Base-by-base conservation (phyloP, 2,329 filamentous ascomycete species). In the Bipolaris zeicola region DNA sequence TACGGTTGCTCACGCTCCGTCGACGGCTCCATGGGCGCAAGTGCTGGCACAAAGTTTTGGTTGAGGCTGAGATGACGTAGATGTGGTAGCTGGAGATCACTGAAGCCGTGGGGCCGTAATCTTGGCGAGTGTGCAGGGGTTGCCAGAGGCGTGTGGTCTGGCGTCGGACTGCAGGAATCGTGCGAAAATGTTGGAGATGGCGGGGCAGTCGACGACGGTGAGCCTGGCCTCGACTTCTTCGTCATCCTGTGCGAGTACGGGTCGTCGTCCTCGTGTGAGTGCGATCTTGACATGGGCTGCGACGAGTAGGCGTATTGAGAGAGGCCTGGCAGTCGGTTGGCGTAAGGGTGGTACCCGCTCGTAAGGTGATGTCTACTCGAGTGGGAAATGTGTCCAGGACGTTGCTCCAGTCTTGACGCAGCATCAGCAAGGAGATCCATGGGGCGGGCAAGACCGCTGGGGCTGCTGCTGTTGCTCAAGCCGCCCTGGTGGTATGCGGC, bases 101-200 rank as follows among this genome's bases (percentile, higher is more conserved):
- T 83, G 60, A 83, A 81, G 63, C 81, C 85, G 71, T 90, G 89
- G 3, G 94, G 91, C 58, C 93, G 86, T 65, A 99, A 83, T 41
- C 95, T 91, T 49, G 95, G 95, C 16, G 93, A 97, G 77, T 98
- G 95, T 41, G 93, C 94, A 4, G 94, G 94, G 5, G 94, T 99
- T 26, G 93, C 94, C 53, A 98, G 87, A n/a, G 94, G 94, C n/a
- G 95, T 98, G 81, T 97, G 93, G 72, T 98, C 94, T 10, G 94
- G 95, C 1, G 94, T 99, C 4, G 94, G 95, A 8, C 94, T 98
- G 44, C 94, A 85, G 10, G 94, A 97, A 77, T 96, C 92, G 78
- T 97, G 92, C 2, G 94, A 97, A 76, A 97, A 96, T 3, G 93
- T 97, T 24, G 94, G 94, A 31, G 94, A 98, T 24, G 94, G 96